Evolutionary conservation across 768 basidiomycete genomes (phyloP), one percentile per base, ranked within the genome.

Genomic region (Tulasnella sp.): DNA sequence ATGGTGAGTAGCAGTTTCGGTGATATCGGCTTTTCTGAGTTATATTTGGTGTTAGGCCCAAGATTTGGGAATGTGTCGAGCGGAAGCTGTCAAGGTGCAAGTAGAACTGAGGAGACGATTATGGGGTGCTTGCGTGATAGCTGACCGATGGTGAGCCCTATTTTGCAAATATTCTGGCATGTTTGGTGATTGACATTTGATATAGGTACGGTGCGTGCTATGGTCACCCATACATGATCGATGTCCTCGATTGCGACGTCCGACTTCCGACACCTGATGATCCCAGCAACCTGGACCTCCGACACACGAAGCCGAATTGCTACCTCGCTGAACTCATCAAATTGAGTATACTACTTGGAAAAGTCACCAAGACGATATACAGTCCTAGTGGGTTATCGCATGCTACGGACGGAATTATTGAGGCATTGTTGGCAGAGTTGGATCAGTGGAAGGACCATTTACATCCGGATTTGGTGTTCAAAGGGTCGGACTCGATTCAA

Each of bases 151-250:
- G 86, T 88, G 67, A 58, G 73, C 29, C 50, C 13, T 31, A 9
- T 29, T 15, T 15, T 47, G 15, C 2, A 16, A 10, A 2, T 25
- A n/a, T 10, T 28, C 15, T n/a, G n/a, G n/a, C n/a, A n/a, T n/a
- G n/a, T n/a, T n/a, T n/a, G n/a, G 37, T 53, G 37, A 44, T 48
- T 37, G 9, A 27, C 49, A 28, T 50, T 45, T 15, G 60, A 19
- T 35, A 41, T 32, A 88, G 86, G 87, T 76, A 81, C 48, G 87
- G 85, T 61, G 70, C 91, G 32, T 81, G 87, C 20, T 88, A 90
- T 59, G 93, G 93, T 0, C 86, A 90, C 58, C 93, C 93, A 2
- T 84, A 81, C 63, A 87, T 93, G 83, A 93, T 99, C 56, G 92
- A 96, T 64, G 78, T 98, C 2, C 79, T 84, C 58, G 95, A 99